Conservation (phyloP, 78 protist species). For the Mantamonas sphyraenae region DNA sequence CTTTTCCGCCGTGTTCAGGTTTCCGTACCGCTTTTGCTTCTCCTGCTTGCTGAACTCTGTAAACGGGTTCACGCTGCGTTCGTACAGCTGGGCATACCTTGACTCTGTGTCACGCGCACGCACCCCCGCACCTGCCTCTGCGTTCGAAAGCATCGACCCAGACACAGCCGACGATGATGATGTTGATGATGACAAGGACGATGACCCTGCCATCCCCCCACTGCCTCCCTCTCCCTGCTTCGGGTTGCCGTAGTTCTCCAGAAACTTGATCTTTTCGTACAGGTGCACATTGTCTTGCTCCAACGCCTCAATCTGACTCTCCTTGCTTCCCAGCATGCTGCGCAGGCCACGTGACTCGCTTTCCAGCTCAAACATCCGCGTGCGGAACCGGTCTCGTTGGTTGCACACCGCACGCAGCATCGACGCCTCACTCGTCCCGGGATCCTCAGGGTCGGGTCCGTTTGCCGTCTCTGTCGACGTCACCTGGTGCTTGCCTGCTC, state of each 20-base stretch:
- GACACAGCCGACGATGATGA: too few relatives aligned
- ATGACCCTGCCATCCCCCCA: not conserved
- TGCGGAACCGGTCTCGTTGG: slow-evolving; percentile 66
- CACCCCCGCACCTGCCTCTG: too few relatives aligned
- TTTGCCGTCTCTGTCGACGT: too few relatives aligned
- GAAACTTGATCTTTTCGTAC: slow-evolving; percentile 68
- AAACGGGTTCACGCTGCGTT: slow-evolving; percentile 73
- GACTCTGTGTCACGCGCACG: too few relatives aligned
- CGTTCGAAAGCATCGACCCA: too few relatives aligned
- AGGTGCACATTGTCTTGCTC: slow-evolving; percentile 67
- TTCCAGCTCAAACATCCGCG: slow-evolving; percentile 37
- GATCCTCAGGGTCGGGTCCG: too few relatives aligned
- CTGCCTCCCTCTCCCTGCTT: not conserved
- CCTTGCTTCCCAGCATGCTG: slow-evolving; percentile 4
- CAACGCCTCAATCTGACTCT: slow-evolving; percentile 34
- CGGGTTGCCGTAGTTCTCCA: slow-evolving; percentile 54
- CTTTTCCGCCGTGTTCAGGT: slow-evolving; percentile 49
- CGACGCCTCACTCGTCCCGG: too few relatives aligned
- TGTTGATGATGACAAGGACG: too few relatives aligned
- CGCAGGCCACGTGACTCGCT: not conserved
- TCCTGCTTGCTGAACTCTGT: slow-evolving; percentile 49
- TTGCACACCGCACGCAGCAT: slow-evolving; percentile 41
- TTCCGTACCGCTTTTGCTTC: slow-evolving; percentile 38
- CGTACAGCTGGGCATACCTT: slow-evolving; percentile 57
- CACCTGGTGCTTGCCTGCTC: too few relatives aligned